Percentiles rank a stretch among this genome's conserved stretches.
These are phyloP conservation scores for Penicillium cosmopolitanum DNA, from an alignment of 495 filamentous ascomycete genomes.

Conservation along the genomic window DNA sequence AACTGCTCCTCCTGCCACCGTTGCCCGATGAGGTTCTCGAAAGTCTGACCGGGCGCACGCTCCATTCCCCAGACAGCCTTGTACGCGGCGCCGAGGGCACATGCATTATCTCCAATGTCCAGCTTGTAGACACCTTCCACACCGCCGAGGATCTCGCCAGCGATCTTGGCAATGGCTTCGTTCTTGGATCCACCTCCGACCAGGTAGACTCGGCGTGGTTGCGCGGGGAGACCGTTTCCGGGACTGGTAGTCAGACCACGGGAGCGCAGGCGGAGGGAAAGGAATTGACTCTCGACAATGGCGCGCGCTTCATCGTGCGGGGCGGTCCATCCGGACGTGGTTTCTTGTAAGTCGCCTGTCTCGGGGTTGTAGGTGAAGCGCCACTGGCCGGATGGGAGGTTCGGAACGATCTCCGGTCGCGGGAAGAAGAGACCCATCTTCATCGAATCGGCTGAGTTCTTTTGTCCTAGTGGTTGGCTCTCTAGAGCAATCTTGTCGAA, in stretches of 20 bases:
- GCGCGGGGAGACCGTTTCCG: conserved; percentile 63
- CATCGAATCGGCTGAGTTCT: conserved; percentile 55
- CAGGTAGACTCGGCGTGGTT: conserved; percentile 88
- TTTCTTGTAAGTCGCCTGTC: conserved; percentile 48
- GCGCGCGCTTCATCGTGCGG: conserved; percentile 74
- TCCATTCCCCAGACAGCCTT: conserved; percentile 94
- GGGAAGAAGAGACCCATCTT: conserved; percentile 93
- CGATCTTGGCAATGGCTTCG: conserved; percentile 77
- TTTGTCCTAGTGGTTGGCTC: conserved; percentile 69
- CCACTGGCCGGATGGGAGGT: conserved; percentile 81
- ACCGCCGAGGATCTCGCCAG: conserved; percentile 86
- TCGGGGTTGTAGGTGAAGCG: conserved; percentile 67
- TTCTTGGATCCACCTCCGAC: conserved; percentile 91
- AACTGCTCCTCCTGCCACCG: conserved; percentile 86
- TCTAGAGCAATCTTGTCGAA: conserved; percentile 73
- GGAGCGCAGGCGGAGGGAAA: conserved; percentile 85
- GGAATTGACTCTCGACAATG: conserved; percentile 92
- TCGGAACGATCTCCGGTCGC: conserved; percentile 93
- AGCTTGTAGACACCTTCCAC: conserved; percentile 87
- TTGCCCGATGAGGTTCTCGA: conserved; percentile 81
- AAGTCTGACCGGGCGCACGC: conserved; percentile 67
- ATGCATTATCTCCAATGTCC: conserved; percentile 95
- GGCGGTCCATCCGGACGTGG: conserved; percentile 49
- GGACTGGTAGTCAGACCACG: conserved; percentile 69
- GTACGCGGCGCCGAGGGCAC: conserved; percentile 93